Evolutionary conservation across 495 filamentous ascomycete species (phyloP).

Genomic region (Cercophora scortea): DNA sequence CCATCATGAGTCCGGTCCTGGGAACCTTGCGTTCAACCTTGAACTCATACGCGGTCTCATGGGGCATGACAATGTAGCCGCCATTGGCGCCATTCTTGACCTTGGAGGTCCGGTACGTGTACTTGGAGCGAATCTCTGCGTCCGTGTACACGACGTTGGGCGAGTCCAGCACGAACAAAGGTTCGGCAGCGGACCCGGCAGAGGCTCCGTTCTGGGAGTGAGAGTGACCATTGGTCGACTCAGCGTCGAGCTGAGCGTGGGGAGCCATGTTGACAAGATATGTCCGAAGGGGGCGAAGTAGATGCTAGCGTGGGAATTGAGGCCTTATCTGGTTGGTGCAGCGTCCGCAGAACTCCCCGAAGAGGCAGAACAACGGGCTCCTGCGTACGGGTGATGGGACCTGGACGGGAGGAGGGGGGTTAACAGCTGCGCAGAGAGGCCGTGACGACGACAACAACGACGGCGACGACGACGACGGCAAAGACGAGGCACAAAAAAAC

Average conservation of each 20-base stretch:
- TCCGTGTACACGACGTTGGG: constrained; percentile 90
- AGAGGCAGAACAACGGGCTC: constrained; percentile 88
- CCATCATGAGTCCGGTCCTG: constrained; percentile 94
- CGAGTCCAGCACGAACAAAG: constrained; percentile 79
- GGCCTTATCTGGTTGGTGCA: constrained; percentile 52
- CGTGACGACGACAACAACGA: no score
- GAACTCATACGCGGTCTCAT: constrained; percentile 91
- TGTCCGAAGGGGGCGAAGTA: neutral
- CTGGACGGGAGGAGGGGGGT: constrained; percentile 30
- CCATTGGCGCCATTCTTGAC: constrained; percentile 66
- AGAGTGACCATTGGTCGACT: constrained; percentile 65
- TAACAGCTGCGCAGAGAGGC: neutral
- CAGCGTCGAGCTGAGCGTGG: constrained; percentile 72
- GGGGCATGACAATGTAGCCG: constrained; percentile 75
- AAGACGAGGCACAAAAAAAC: neutral
- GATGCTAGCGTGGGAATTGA: constrained; percentile 6
- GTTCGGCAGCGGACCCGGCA: constrained; percentile 24
- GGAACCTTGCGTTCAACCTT: constrained; percentile 90
- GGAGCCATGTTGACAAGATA: constrained; percentile 67
- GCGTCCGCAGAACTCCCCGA: constrained; percentile 82
- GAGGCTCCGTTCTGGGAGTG: constrained; percentile 36
- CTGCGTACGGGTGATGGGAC: constrained; percentile 94
- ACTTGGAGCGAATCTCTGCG: constrained; percentile 82
- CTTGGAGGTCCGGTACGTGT: constrained; percentile 90
- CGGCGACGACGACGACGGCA: no score